These are phyloP conservation scores for Porpolomopsis calyptriformis DNA, from an alignment of 768 basidiomycete genomes.

Conservation along the genomic window DNA sequence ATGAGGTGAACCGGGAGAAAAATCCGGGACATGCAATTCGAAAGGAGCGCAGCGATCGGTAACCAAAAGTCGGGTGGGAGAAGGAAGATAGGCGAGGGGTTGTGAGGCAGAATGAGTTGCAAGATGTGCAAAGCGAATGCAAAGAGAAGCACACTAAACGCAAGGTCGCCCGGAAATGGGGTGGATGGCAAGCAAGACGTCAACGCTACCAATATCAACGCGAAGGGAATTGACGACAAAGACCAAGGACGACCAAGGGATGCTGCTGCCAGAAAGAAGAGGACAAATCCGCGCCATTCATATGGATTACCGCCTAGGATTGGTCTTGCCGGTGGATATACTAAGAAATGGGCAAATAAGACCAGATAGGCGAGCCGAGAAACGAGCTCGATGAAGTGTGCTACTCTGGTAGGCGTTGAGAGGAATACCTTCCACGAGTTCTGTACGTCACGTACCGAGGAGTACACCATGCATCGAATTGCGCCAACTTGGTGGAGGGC, in stretches of 20 bases:
- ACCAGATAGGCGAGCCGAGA: conserved; percentile 30
- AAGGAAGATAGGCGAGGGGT: conserved; percentile 37
- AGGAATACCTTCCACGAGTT: not conserved
- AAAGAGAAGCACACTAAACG: conserved; percentile 33
- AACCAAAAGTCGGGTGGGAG: conserved; percentile 28
- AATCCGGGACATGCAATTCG: conserved; percentile 26
- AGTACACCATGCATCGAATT: conserved; percentile 30
- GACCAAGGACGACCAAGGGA: conserved; percentile 25
- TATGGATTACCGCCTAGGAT: conserved; percentile 8
- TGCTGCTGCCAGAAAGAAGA: conserved; percentile 31
- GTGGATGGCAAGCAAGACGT: conserved; percentile 29
- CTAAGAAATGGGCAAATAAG: conserved; percentile 30
- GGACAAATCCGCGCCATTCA: conserved; percentile 26
- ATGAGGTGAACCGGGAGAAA: conserved; percentile 32
- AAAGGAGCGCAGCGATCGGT: conserved; percentile 36
- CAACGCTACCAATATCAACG: conserved; percentile 33
- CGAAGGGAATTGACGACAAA: conserved; percentile 22
- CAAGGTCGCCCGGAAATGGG: conserved; percentile 29
- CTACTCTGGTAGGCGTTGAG: conserved; percentile 21
- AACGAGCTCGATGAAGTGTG: conserved; percentile 34
- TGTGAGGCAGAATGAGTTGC: conserved; percentile 34
- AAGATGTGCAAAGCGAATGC: conserved; percentile 32
- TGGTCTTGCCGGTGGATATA: conserved; percentile 31
- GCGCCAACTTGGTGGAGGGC: conserved; percentile 9
- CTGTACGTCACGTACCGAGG: conserved; percentile 32